Evolutionary conservation across 1,139 yeast genomes (phyloP), one percentile per base, ranked within the genome.

Genomic region (Saccharomyces hybrid): DNA sequence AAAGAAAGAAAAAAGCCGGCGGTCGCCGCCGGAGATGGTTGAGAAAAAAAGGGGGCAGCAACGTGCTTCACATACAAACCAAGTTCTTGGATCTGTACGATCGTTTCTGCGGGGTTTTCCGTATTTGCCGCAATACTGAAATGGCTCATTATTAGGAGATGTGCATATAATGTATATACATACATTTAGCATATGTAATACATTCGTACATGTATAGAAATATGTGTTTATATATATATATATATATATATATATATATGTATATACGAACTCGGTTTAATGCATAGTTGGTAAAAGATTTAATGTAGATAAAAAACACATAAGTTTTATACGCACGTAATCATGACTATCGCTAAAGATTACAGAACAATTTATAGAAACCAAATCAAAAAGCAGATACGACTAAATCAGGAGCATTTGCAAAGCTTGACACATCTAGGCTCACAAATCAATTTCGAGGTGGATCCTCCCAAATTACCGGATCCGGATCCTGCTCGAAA

Each of bases 361-460:
- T 54, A 50, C 46, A 52, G 49, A 31, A 38, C 34, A 8, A 8
- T 48, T 46, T 66, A 66, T 49, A 57, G 61, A 30, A 54, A 59
- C 23, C 58, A 55, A 47, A 67, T 70, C 31, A 53, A 61, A 34
- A 56, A 59, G 30, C 70, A 67, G 47, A 56, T 72, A 31, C 50
- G 57, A 16, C 56, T 58, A 30, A 73, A 73, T 58, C 57, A 53
- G 31, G 59, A 59, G 3, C 70, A 72, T 49, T 52, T 71, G 16
- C 61, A 64, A 9, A 63, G 71, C 0, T 55, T 72, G 11, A 56
- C 56, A 4, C 66, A 72, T 47, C 70, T 69, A 1, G 76, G 76
- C 0, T 64, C 70, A 2, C 59, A 63, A 31, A 53, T 64, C 5
- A 57, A 62, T 1, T 59, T 67, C 46, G 61, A 60, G 5, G 64